Conservation (phyloP, 2,329 filamentous ascomycete genomes). For the Arthroderma uncinatum region DNA sequence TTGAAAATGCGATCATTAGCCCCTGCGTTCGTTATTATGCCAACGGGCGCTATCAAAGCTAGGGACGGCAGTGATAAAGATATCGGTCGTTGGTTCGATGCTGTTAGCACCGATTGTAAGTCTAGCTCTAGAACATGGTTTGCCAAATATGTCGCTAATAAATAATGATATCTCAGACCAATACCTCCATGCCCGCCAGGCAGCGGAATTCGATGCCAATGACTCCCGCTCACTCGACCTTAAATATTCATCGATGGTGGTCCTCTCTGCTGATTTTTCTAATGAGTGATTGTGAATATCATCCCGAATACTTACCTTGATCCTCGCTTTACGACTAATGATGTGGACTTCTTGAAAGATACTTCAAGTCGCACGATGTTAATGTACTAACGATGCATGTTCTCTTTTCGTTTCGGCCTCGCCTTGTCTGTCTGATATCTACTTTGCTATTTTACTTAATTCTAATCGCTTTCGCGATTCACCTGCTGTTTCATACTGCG, state of each 20-base stretch:
- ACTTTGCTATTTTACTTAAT: not conserved
- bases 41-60: conserved; percentile 29
- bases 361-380: not conserved
- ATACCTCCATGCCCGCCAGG: conserved; percentile 30
- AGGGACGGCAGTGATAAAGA: conserved; percentile 31
- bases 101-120: conserved; percentile 32
- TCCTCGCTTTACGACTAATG: not conserved
- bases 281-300: not conserved
- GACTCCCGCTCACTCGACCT: conserved; percentile 35
- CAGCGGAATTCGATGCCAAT: conserved; percentile 28
- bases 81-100: conserved; percentile 32
- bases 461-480: not conserved
- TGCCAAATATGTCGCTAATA: not conserved
- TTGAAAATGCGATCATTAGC: conserved; percentile 46
- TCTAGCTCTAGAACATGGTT: conserved; percentile 4
- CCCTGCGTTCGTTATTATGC: conserved; percentile 29
- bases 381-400: not conserved
- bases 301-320: not conserved
- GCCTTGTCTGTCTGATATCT: not conserved
- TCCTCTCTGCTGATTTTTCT: conserved; percentile 7
- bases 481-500: not conserved
- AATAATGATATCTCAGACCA: conserved; percentile 21
- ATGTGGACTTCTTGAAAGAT: not conserved
- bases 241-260: conserved; percentile 24
- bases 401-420: not conserved